phyloP scores from a whole-genome alignment of 2,329 filamentous ascomycete genomes.

The Pseudogymnoascus sp. region DNA sequence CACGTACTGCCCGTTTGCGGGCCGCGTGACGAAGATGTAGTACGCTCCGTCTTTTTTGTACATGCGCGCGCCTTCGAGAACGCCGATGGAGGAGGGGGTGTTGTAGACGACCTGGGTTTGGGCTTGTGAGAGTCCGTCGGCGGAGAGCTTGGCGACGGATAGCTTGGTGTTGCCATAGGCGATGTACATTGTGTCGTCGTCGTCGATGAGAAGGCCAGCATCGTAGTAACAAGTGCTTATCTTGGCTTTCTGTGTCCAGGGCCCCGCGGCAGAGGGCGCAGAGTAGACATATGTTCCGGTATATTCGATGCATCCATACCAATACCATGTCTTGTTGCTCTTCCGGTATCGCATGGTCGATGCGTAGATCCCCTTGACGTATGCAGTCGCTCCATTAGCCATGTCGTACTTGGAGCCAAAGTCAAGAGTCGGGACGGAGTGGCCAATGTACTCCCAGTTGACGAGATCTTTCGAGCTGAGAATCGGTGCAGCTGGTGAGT shows the following conservation, averaged over 20 bases:
- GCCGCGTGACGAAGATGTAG: slow-evolving; percentile 44
- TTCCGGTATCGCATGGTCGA: slow-evolving; percentile 43
- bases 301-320: slow-evolving; percentile 47
- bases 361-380: slow-evolving; percentile 48
- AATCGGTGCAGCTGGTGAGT: slow-evolving; percentile 42
- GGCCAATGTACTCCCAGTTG: slow-evolving; percentile 40
- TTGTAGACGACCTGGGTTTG: slow-evolving; percentile 37
- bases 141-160: slow-evolving; percentile 41
- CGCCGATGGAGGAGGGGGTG: slow-evolving; percentile 27
- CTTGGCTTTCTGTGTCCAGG: slow-evolving; percentile 34
- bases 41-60: slow-evolving; percentile 49
- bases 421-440: slow-evolving; percentile 36
- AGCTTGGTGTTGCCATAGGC: slow-evolving; percentile 43
- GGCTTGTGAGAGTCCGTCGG: slow-evolving; percentile 38
- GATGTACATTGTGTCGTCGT: slow-evolving; percentile 51
- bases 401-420: slow-evolving; percentile 44
- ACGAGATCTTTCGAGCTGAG: slow-evolving; percentile 46
- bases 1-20: slow-evolving; percentile 35
- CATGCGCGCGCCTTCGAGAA: slow-evolving; percentile 44
- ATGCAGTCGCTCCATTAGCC: slow-evolving; percentile 33
- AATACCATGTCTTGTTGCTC: slow-evolving; percentile 43
- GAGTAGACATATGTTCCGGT: slow-evolving; percentile 46
- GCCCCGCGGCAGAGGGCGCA: slow-evolving; percentile 32
- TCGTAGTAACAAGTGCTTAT: slow-evolving; percentile 47
- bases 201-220: slow-evolving; percentile 45